Conservation (phyloP, 768 basidiomycete genomes). For the Auriculariales sp. region DNA sequence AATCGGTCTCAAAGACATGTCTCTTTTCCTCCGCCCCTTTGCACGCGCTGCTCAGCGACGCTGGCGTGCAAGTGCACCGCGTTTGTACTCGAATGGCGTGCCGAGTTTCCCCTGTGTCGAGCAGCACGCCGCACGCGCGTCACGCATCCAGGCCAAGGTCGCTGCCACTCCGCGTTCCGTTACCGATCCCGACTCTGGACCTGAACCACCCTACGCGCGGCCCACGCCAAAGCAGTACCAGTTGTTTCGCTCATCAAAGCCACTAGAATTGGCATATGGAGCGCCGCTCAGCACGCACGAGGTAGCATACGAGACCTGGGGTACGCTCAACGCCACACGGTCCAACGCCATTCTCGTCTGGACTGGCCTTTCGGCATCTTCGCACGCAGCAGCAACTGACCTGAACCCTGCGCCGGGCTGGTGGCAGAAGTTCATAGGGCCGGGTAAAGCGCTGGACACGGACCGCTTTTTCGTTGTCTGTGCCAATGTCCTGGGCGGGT, state of each 20-base stretch:
- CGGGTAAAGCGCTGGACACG: constrained; percentile 87
- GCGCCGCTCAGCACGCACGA: constrained; percentile 53
- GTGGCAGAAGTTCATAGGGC: constrained; percentile 99
- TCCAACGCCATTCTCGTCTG: constrained; percentile 92
- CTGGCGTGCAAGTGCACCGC: no score
- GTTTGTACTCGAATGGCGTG: no score
- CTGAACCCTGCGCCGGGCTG: constrained; percentile 75
- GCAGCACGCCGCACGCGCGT: constrained; percentile 60
- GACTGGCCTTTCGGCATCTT: constrained; percentile 91
- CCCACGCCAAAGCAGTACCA: constrained; percentile 64
- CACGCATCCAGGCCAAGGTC: constrained; percentile 26
- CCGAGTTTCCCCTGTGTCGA: constrained; percentile 63
- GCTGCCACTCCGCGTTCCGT: constrained; percentile 9
- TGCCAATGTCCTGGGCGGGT: constrained; percentile 92
- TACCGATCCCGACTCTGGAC: constrained; percentile 36
- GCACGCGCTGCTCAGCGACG: no score
- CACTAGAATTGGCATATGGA: constrained; percentile 54
- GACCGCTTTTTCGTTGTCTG: constrained; percentile 86
- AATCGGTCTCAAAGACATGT: no score
- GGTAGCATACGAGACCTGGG: constrained; percentile 98
- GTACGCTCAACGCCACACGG: constrained; percentile 55
- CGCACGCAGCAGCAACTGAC: constrained; percentile 76
- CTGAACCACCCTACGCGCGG: constrained; percentile 71
- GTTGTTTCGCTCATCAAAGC: constrained; percentile 43
- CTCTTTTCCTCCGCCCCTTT: no score